phyloP scores from a whole-genome alignment of 805 yeast species.

The Sugiyamaella boreocaroliniensis region DNA sequence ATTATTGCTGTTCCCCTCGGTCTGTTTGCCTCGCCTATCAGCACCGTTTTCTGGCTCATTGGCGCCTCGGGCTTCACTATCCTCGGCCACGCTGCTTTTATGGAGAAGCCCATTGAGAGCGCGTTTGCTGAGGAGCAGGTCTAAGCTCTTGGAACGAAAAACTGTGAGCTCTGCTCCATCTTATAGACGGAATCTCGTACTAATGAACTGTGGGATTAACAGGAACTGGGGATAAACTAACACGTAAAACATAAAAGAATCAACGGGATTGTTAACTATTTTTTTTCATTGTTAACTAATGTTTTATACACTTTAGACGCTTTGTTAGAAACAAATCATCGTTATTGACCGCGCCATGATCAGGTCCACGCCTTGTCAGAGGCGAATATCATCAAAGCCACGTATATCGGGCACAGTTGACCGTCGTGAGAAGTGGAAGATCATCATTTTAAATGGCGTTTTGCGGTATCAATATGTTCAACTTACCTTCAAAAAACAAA shows the following conservation, averaged over 20 bases:
- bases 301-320: not conserved
- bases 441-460: constrained; percentile 40
- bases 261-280: too few relatives aligned
- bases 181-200: not conserved
- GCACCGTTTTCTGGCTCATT: constrained; percentile 85
- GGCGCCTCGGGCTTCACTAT: constrained; percentile 78
- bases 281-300: too few relatives aligned
- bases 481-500: constrained; percentile 13
- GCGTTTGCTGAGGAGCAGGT: constrained; percentile 75
- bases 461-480: not conserved
- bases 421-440: constrained; percentile 63
- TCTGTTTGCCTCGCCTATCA: constrained; percentile 79
- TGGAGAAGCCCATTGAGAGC: constrained; percentile 94
- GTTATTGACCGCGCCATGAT: constrained; percentile 11
- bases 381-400: constrained; percentile 71
- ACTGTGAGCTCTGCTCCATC: not conserved
- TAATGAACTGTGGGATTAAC: not conserved
- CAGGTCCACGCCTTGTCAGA: constrained; percentile 76
- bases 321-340: not conserved
- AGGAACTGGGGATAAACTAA: too few relatives aligned
- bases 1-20: constrained; percentile 75
- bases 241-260: too few relatives aligned
- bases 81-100: constrained; percentile 76
- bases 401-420: constrained; percentile 53
- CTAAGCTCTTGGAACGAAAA: constrained; percentile 8